These are phyloP conservation scores for Paramyrothecium sp. DNA, from an alignment of 2,329 filamentous ascomycete genomes.

Conservation along the genomic window DNA sequence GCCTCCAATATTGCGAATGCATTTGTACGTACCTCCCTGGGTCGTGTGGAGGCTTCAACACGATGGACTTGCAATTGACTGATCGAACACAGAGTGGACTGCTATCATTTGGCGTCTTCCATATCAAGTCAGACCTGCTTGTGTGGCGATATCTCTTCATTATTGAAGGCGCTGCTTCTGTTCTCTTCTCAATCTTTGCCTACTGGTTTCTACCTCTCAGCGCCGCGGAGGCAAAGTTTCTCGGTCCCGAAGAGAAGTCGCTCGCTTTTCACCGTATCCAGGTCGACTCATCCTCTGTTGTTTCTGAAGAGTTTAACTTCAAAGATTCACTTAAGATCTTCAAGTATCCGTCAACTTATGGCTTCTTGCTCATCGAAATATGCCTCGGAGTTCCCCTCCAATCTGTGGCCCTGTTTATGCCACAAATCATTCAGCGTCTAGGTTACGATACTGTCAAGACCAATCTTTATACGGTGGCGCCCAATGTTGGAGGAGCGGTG, in stretches of 20 bases:
- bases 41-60: background rate
- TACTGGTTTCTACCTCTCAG: slow-evolving; percentile 68
- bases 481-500: slow-evolving; percentile 71
- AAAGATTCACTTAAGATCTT: slow-evolving; percentile 52
- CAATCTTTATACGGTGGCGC: slow-evolving; percentile 79
- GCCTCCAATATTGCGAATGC: slow-evolving; percentile 70
- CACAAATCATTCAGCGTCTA: slow-evolving; percentile 52
- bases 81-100: slow-evolving; percentile 31
- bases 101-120: slow-evolving; percentile 47
- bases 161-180: slow-evolving; percentile 55
- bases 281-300: slow-evolving; percentile 67
- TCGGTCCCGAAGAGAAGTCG: slow-evolving; percentile 63
- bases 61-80: background rate
- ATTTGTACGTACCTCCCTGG: slow-evolving; percentile 20
- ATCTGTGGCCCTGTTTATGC: slow-evolving; percentile 52
- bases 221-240: slow-evolving; percentile 63
- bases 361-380: slow-evolving; percentile 53
- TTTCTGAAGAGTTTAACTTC: slow-evolving; percentile 51
- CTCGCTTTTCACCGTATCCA: slow-evolving; percentile 74
- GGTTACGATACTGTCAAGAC: slow-evolving; percentile 55
- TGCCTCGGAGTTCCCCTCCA: slow-evolving; percentile 60
- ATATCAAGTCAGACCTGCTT: slow-evolving; percentile 36
- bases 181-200: slow-evolving; percentile 62
- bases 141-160: slow-evolving; percentile 52
- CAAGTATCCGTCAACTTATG: slow-evolving; percentile 44